Conservation (phyloP, 2,329 filamentous ascomycete genomes). For the Colletotrichum falcatum region DNA sequence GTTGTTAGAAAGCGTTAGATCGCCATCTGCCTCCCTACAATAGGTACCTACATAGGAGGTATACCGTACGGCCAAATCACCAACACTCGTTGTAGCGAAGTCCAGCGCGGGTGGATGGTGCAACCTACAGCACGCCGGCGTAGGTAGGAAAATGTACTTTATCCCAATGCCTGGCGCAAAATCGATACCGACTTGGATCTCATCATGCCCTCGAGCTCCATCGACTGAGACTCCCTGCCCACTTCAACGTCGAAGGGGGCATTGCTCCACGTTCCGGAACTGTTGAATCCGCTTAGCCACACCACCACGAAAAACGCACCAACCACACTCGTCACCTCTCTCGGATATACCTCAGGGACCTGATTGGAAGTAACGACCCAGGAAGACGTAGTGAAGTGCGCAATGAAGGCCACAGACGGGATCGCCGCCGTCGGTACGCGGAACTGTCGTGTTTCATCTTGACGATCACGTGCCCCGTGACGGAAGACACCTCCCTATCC, state of each 20-base stretch:
- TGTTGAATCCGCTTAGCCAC: slow-evolving; percentile 33
- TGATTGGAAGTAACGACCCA: not conserved
- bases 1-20: slow-evolving; percentile 8
- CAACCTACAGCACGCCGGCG: too few species aligned
- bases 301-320: slow-evolving; percentile 33
- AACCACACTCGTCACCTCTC: slow-evolving; percentile 31
- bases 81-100: not conserved
- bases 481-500: not conserved
- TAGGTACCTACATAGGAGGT: not conserved
- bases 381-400: not conserved
- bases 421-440: slow-evolving; percentile 26
- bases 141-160: not conserved
- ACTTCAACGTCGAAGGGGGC: slow-evolving; percentile 18
- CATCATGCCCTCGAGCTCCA: slow-evolving; percentile 21
- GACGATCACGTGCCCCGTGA: slow-evolving; percentile 33
- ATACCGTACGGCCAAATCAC: not conserved
- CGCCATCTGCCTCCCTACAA: not conserved
- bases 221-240: slow-evolving; percentile 16
- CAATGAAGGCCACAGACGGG: not conserved
- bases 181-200: not conserved
- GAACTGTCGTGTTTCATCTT: slow-evolving; percentile 36
- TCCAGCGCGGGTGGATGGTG: not conserved
- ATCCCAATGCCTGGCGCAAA: not conserved
- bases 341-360: not conserved
- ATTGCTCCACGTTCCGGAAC: slow-evolving; percentile 33